A percentile compares a stretch with the other conserved stretches of the same genome.
These are phyloP conservation scores for Phytophthora aleatoria DNA, from an alignment of 352 stramenopile species.

Conservation along the genomic window DNA sequence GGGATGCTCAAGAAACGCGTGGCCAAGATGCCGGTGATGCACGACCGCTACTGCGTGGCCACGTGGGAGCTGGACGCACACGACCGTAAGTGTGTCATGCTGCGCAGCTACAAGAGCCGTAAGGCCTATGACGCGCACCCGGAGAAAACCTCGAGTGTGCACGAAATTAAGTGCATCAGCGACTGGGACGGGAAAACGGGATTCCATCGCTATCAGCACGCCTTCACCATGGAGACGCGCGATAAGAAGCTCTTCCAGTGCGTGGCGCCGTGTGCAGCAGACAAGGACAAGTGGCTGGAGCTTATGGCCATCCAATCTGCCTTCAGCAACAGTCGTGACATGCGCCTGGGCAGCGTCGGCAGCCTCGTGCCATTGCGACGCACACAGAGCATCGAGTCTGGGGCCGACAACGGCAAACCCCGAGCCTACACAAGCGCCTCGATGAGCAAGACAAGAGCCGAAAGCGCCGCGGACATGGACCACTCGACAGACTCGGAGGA, in stretches of 20 bases:
- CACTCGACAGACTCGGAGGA: slow-evolving; percentile 37
- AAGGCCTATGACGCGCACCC: slow-evolving; percentile 49
- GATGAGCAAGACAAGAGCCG: slow-evolving; percentile 18
- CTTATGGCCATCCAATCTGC: slow-evolving; percentile 50
- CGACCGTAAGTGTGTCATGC: slow-evolving; percentile 58
- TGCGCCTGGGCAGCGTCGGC: slow-evolving; percentile 31
- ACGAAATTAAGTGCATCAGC: slow-evolving; percentile 72
- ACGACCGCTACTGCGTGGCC: slow-evolving; percentile 83
- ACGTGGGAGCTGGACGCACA: slow-evolving; percentile 60
- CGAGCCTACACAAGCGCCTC: slow-evolving; percentile 29
- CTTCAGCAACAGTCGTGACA: slow-evolving; percentile 25
- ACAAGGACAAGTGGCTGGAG: slow-evolving; percentile 72
- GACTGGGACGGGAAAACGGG: slow-evolving; percentile 81
- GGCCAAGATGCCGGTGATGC: slow-evolving; percentile 77
- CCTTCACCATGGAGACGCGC: slow-evolving; percentile 72
- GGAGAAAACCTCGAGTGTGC: slow-evolving; percentile 54
- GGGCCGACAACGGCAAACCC: slow-evolving; percentile 18
- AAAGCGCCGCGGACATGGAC: slow-evolving; percentile 20
- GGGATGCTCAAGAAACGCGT: slow-evolving; percentile 75
- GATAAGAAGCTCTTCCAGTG: slow-evolving; percentile 82
- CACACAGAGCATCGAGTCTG: slow-evolving; percentile 30
- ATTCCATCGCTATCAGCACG: slow-evolving; percentile 76
- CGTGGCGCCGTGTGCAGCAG: slow-evolving; percentile 48
- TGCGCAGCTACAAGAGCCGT: slow-evolving; percentile 75
- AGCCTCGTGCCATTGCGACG: slow-evolving; percentile 32